Conservation (phyloP, 2,329 filamentous ascomycete genomes). For the Dactylellina haptotyla region DNA sequence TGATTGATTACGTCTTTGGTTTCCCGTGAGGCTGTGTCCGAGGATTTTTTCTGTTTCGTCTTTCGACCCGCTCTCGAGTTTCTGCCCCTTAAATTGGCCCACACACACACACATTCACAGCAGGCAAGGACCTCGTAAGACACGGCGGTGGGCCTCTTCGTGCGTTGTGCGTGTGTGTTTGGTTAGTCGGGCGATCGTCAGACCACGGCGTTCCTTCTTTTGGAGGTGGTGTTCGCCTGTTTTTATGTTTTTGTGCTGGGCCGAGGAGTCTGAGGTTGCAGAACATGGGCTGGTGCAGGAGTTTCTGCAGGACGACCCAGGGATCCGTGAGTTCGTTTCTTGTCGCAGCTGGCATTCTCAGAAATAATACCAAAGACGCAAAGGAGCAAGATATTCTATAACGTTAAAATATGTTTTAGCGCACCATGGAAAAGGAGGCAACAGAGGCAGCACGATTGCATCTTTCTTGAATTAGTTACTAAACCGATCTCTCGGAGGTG, state of each 20-base stretch:
- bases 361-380: not conserved
- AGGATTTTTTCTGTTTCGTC: slow-evolving; percentile 19
- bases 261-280: slow-evolving; percentile 22
- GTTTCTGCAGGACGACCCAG: not conserved
- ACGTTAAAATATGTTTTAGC: not conserved
- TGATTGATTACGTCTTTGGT: slow-evolving; percentile 36
- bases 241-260: not conserved
- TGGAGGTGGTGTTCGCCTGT: not conserved
- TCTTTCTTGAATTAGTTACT: not conserved
- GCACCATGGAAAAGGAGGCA: not conserved
- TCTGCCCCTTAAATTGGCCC: slow-evolving; percentile 41
- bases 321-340: not conserved
- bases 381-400: too few species aligned
- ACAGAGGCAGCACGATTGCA: too few species aligned
- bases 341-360: not conserved
- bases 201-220: slow-evolving; percentile 7
- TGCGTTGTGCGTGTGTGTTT: not conserved
- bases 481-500: too few species aligned
- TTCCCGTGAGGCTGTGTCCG: slow-evolving; percentile 28
- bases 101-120: too few species aligned
- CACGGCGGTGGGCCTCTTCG: slow-evolving; percentile 28
- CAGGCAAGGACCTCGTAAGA: slow-evolving; percentile 15
- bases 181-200: slow-evolving; percentile 46
- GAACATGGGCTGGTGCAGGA: slow-evolving; percentile 29
- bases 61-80: slow-evolving; percentile 2